Evolutionary conservation across 805 yeast species (phyloP).

Genomic region (Wickerhamia fluorescens): DNA sequence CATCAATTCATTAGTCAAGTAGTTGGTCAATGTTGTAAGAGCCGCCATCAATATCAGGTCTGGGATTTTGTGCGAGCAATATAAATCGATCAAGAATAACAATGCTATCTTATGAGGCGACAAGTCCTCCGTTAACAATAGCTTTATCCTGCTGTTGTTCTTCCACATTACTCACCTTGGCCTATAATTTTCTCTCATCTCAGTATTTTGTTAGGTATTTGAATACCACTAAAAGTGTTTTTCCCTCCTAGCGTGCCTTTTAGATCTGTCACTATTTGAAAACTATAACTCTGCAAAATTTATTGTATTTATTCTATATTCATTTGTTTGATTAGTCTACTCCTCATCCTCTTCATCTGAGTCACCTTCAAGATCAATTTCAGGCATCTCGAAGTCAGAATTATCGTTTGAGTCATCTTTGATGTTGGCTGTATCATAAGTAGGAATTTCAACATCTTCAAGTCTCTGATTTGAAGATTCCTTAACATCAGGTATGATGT

Average conservation of each 20-base stretch:
- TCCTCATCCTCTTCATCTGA: conserved; percentile 29
- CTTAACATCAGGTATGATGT: too few relatives aligned
- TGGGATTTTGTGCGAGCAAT: conserved; percentile 18
- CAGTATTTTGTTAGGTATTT: too few relatives aligned
- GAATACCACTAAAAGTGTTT: too few relatives aligned
- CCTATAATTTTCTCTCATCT: too few relatives aligned
- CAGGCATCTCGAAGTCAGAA: conserved; percentile 49
- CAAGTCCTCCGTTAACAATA: conserved; percentile 32
- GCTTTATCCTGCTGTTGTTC: too few relatives aligned
- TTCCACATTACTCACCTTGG: too few relatives aligned
- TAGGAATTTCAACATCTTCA: conserved; percentile 5
- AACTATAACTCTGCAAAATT: too few relatives aligned
- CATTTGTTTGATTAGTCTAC: too few relatives aligned
- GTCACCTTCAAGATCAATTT: conserved; percentile 36
- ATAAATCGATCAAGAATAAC: conserved; percentile 40
- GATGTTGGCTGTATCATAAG: conserved; percentile 6
- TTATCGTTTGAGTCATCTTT: conserved; percentile 13
- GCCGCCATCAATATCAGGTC: conserved; percentile 29
- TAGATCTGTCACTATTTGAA: too few relatives aligned
- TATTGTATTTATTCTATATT: too few relatives aligned
- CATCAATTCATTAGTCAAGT: conserved; percentile 32
- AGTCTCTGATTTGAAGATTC: too few relatives aligned
- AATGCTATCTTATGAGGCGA: conserved; percentile 52
- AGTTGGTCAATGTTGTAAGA: conserved; percentile 35
- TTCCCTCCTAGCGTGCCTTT: too few relatives aligned